Evolutionary conservation across 1,284 basidiomycete species (phyloP).

Genomic region (Puccinia brachypodii): DNA sequence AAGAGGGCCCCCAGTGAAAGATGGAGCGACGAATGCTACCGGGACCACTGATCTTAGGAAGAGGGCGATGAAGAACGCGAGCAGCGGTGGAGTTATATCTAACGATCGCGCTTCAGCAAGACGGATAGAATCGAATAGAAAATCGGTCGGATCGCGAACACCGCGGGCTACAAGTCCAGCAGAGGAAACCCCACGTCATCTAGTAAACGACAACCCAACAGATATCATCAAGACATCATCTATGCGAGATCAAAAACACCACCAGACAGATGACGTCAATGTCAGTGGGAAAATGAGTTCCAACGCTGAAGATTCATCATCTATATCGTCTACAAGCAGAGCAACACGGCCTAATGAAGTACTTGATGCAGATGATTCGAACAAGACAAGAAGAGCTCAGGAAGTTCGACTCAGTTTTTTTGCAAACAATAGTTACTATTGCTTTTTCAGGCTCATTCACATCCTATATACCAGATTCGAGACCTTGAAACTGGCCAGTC

Average conservation of each 20-base stretch:
- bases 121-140: slow-evolving; percentile 29
- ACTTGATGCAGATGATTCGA: not conserved
- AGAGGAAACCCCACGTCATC: not conserved
- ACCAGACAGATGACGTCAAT: not conserved
- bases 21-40: slow-evolving; percentile 4
- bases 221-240: slow-evolving; percentile 22
- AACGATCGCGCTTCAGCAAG: slow-evolving; percentile 45
- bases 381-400: not conserved
- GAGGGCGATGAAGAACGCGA: slow-evolving; percentile 47
- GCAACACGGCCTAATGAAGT: not conserved
- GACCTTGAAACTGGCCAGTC: slow-evolving; percentile 33
- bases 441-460: slow-evolving; percentile 37
- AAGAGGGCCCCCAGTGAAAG: slow-evolving; percentile 21
- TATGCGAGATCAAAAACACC: slow-evolving; percentile 14
- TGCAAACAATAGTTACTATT: slow-evolving; percentile 42
- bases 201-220: not conserved
- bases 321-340: not conserved
- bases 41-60: slow-evolving; percentile 41
- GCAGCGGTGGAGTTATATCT: slow-evolving; percentile 10
- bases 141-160: not conserved
- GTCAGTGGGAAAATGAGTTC: not conserved
- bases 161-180: slow-evolving; percentile 11
- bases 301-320: not conserved
- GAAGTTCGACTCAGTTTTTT: slow-evolving; percentile 36
- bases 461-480: slow-evolving; percentile 43